Conservation (phyloP, 805 yeast genomes). For the Candida railenensis region DNA sequence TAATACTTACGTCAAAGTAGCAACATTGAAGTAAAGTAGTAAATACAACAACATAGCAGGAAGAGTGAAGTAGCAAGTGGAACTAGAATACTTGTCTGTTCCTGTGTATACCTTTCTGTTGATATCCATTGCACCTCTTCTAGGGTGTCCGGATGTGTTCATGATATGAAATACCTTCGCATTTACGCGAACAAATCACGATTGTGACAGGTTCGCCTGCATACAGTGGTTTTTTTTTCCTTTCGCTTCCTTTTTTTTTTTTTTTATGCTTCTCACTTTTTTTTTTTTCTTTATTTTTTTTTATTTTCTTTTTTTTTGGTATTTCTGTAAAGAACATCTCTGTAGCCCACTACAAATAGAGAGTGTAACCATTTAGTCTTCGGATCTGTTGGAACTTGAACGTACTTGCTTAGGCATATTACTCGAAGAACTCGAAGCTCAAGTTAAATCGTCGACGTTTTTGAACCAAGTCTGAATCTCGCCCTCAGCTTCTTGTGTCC, state of each 20-base stretch:
- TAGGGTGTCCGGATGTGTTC: neutral
- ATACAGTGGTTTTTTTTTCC: conserved; percentile 6
- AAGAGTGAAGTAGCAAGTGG: too few species aligned
- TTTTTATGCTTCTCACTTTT: conserved; percentile 3
- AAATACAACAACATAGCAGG: too few species aligned
- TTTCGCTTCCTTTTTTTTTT: neutral
- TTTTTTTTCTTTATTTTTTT: conserved; percentile 7
- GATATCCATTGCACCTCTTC: too few species aligned
- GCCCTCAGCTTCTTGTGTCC: neutral
- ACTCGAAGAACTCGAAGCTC: neutral
- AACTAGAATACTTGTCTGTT: too few species aligned
- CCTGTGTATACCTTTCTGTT: too few species aligned
- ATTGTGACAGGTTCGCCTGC: neutral
- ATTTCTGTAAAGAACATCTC: conserved; percentile 4
- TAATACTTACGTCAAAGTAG: too few species aligned
- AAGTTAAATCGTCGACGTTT: neutral
- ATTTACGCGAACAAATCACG: neutral
- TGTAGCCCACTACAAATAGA: conserved; percentile 10
- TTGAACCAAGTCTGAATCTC: neutral
- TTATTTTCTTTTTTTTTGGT: conserved; percentile 3
- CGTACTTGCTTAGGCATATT: neutral
- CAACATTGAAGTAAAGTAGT: too few species aligned
- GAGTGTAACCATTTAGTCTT: neutral
- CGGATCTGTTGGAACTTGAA: neutral
- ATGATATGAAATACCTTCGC: neutral